Conservation (phyloP, 257 asterid species). For the Penstemon newberryi region DNA sequence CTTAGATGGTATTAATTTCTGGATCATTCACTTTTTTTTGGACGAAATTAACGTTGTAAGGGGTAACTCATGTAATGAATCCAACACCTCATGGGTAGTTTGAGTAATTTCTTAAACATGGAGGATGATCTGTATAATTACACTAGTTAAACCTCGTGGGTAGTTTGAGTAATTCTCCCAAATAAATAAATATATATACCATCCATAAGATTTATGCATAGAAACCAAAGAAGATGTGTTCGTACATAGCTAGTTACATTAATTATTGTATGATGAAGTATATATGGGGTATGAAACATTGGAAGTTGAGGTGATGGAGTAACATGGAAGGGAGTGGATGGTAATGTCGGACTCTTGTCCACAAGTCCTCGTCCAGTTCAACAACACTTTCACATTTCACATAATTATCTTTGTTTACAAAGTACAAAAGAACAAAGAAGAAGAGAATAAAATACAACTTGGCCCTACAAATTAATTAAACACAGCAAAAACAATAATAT, state of each 20-base stretch:
- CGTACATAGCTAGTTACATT: too few species aligned
- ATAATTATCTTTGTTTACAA: conserved; percentile 29
- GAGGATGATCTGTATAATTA: too few species aligned
- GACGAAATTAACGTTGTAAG: too few species aligned
- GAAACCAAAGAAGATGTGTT: neutral
- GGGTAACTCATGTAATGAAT: too few species aligned
- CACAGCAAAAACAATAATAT: conserved; percentile 24
- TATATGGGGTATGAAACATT: neutral
- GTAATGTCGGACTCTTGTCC: conserved; percentile 78
- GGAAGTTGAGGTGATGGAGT: conserved; percentile 57
- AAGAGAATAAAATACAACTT: conserved; percentile 40
- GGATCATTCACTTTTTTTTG: too few species aligned
- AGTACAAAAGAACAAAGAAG: conserved; percentile 50
- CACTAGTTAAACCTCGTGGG: too few species aligned
- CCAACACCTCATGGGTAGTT: too few species aligned
- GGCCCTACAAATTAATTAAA: conserved; percentile 39
- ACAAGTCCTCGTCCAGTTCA: conserved; percentile 57
- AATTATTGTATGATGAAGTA: too few species aligned
- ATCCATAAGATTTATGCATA: neutral
- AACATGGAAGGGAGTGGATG: conserved; percentile 61
- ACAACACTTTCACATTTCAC: conserved; percentile 29
- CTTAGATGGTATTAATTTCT: too few species aligned
- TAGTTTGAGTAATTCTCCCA: neutral
- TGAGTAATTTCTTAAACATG: too few species aligned
- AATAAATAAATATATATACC: neutral